Base-by-base conservation (phyloP, 1,284 basidiomycete genomes). In the Trichosporon coremiiforme region DNA sequence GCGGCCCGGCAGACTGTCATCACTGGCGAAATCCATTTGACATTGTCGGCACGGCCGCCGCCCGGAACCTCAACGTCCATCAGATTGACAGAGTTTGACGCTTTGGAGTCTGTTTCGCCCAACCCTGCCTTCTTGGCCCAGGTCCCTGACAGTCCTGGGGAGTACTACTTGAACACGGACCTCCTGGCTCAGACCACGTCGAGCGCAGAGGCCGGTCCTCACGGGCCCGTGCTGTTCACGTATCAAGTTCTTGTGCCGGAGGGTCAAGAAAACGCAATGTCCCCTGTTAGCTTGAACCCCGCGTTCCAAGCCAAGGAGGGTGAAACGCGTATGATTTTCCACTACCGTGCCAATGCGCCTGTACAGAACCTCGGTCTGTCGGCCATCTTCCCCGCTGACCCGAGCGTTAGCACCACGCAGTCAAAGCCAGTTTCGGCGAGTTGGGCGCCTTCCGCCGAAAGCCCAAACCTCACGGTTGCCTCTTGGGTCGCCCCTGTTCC, bases 271-370 rank as follows among this genome's bases (percentile, higher is more conserved):
- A 29, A 66, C 0, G 66, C 75, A 10, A 79, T 78, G 41, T 78
- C 85, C 0, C 86, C 86, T 0, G 69, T 88, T 4, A 67, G 80
- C 1, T 76, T 87, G 35, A 83, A 84, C 66, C 84, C 86, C 0
- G 83, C 85, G 10, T 88, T 87, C 86, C 82, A 85, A 66, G 82
- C 83, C 70, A 85, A 86, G 70, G 77, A 84, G 20, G 82, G 82
- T 33, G 86, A 86, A 67, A 86, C 86, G 4, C 82, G 85, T 36
- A 82, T 87, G 76, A 84, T 88, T 66, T 75, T 87, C 68, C 83
- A 79, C 65, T 87, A 87, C 74, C 70, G 76, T 3, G 20, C 69
- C 12, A 35, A 84, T 67, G 47, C 79, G 1, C 65, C 57, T 13
- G 60, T 82, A 5, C 70, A 75, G 6, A 80, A 84, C 68, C 69